Conservation (phyloP, 495 filamentous ascomycete genomes). For the Geoglossum glabrum region DNA sequence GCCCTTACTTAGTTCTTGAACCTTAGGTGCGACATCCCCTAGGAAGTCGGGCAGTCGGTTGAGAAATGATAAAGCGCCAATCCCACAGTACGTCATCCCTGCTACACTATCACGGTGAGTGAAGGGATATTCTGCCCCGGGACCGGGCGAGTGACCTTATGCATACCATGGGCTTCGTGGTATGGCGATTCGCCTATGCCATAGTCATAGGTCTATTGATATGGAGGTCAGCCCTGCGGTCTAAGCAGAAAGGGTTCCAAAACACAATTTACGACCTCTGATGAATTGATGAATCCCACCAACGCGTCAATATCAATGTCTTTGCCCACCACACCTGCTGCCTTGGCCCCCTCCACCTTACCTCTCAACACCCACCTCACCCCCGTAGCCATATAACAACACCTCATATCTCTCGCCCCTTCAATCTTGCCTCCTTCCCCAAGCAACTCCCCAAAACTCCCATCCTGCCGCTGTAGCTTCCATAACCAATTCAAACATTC, state of each 20-base stretch:
- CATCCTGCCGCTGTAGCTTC: conserved; percentile 59
- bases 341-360: conserved; percentile 18
- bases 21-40: neutral
- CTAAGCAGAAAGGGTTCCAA: neutral
- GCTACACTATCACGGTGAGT: conserved; percentile 26
- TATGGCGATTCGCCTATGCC: conserved; percentile 65
- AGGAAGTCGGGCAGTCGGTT: conserved; percentile 24
- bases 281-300: conserved; percentile 46
- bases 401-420: conserved; percentile 68
- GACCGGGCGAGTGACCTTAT: conserved; percentile 6
- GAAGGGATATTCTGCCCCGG: neutral
- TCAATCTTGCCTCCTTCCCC: conserved; percentile 32
- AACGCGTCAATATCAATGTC: conserved; percentile 62
- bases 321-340: conserved; percentile 7
- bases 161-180: conserved; percentile 74
- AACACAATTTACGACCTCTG: conserved; percentile 32
- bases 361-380: conserved; percentile 60
- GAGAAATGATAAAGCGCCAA: conserved; percentile 53
- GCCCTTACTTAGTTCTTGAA: conserved; percentile 5
- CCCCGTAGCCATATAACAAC: conserved; percentile 61
- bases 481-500: conserved; percentile 54
- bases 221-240: conserved; percentile 8
- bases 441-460: conserved; percentile 77
- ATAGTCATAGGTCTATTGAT: conserved; percentile 61
- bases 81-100: conserved; percentile 73